Evolutionary conservation across 495 filamentous ascomycete species (phyloP).

Genomic region (Cercophora samala): DNA sequence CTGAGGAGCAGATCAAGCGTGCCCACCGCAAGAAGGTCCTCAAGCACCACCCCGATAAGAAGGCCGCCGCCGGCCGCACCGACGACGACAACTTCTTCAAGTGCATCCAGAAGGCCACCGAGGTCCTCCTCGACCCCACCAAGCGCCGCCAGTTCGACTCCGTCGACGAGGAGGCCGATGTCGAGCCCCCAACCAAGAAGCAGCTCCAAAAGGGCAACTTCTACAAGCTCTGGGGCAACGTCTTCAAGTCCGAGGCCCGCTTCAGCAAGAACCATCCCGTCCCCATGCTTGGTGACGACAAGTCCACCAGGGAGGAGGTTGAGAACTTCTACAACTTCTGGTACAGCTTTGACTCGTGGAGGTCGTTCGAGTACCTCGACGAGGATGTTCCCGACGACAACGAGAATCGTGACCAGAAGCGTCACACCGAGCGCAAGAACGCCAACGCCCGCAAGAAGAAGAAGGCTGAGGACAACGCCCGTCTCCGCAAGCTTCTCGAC

Average conservation of each 20-base stretch:
- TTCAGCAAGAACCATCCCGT: slow-evolving; percentile 91
- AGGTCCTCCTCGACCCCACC: slow-evolving; percentile 84
- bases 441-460: slow-evolving; percentile 95
- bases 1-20: slow-evolving; percentile 96
- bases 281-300: slow-evolving; percentile 78
- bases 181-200: slow-evolving; percentile 91
- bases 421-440: slow-evolving; percentile 96
- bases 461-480: slow-evolving; percentile 94
- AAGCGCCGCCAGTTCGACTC: slow-evolving; percentile 96
- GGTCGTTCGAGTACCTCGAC: slow-evolving; percentile 95
- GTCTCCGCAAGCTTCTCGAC: slow-evolving; percentile 84
- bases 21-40: slow-evolving; percentile 99
- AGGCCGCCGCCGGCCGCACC: slow-evolving; percentile 78
- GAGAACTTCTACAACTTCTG: slow-evolving; percentile 98
- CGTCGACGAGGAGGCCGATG: slow-evolving; percentile 87
- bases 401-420: slow-evolving; percentile 98
- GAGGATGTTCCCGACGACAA: slow-evolving; percentile 98
- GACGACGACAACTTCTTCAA: slow-evolving; percentile 99
- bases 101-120: slow-evolving; percentile 98
- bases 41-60: slow-evolving; percentile 98
- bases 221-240: slow-evolving; percentile 86
- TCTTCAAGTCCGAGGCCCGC: slow-evolving; percentile 85
- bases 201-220: slow-evolving; percentile 77
- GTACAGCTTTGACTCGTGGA: slow-evolving; percentile 99
- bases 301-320: slow-evolving; percentile 81